A percentile compares a stretch with the other conserved stretches of the same genome.
Evolutionary conservation across 176 grass and related monocot species (phyloP).

Genomic region (Phoenix dactylifera): DNA sequence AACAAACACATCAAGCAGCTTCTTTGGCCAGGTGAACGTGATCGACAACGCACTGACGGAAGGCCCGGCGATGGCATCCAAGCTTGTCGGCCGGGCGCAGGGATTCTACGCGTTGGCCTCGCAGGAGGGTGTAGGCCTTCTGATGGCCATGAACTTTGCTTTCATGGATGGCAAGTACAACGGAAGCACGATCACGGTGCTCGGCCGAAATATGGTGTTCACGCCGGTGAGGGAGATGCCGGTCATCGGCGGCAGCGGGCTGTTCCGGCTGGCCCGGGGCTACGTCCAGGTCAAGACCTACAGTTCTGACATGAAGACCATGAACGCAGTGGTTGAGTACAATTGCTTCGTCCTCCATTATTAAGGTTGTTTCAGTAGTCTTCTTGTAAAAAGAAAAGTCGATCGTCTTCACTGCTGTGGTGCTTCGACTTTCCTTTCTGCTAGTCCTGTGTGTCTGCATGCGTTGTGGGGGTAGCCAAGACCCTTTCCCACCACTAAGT

Average conservation of each 20-base stretch:
- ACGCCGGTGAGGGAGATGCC: conserved; percentile 38
- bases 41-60: conserved; percentile 53
- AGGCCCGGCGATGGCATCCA: conserved; percentile 14
- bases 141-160: conserved; percentile 31
- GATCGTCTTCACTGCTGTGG: no score
- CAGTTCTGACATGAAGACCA: neutral
- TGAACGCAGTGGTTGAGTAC: conserved; percentile 34
- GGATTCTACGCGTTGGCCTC: conserved; percentile 40
- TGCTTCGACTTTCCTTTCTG: no score
- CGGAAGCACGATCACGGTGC: conserved; percentile 37
- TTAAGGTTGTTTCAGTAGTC: neutral
- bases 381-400: no score
- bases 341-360: conserved; percentile 35
- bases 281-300: conserved; percentile 34
- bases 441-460: no score
- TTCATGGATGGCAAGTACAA: conserved; percentile 36
- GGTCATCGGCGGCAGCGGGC: conserved; percentile 35
- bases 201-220: conserved; percentile 27
- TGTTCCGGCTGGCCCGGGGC: conserved; percentile 31
- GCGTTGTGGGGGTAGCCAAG: no score
- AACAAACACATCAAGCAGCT: neutral
- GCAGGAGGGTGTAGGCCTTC: conserved; percentile 18
- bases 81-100: conserved; percentile 33
- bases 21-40: conserved; percentile 43
- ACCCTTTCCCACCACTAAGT: no score